These are phyloP conservation scores for Hydnomerulius pinastri DNA, from an alignment of 768 basidiomycete genomes.

Conservation along the genomic window DNA sequence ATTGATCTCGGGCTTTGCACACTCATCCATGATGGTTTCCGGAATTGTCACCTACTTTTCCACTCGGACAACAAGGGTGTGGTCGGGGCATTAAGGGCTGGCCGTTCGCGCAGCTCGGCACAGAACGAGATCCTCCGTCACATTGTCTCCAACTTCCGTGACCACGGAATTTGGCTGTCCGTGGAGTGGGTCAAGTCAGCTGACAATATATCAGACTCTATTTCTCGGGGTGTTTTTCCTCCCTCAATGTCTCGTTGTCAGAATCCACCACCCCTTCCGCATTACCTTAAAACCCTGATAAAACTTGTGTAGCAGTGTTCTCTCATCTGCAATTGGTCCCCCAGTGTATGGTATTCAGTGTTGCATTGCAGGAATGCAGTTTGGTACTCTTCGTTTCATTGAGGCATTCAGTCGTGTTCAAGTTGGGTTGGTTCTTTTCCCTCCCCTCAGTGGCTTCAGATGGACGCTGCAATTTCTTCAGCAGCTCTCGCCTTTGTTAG, in stretches of 20 bases:
- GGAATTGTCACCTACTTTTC: constrained; percentile 27
- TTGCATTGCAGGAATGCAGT: background rate
- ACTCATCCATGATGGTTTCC: constrained; percentile 24
- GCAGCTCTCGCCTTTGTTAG: too few relatives aligned
- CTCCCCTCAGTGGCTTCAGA: too few relatives aligned
- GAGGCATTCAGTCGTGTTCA: too few relatives aligned
- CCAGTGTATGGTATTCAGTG: background rate
- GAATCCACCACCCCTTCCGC: constrained; percentile 2
- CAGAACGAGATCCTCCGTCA: constrained; percentile 7
- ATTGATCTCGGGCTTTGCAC: constrained; percentile 42
- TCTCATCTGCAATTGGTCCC: background rate
- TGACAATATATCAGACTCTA: constrained; percentile 39
- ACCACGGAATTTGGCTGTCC: constrained; percentile 2
- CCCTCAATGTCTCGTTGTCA: constrained; percentile 9
- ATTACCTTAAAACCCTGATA: background rate
- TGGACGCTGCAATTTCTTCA: too few relatives aligned
- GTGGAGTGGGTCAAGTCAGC: constrained; percentile 6
- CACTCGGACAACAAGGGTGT: constrained; percentile 46
- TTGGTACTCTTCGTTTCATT: background rate
- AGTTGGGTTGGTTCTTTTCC: too few relatives aligned
- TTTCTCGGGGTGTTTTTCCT: constrained; percentile 38
- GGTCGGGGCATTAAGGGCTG: constrained; percentile 16
- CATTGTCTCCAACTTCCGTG: background rate
- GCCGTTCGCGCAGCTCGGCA: background rate
- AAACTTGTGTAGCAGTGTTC: constrained; percentile 1